Percentiles rank a stretch among this genome's conserved stretches.
These are phyloP conservation scores for Arctium minus DNA, from an alignment of 129 eudicot species.

Conservation along the genomic window DNA sequence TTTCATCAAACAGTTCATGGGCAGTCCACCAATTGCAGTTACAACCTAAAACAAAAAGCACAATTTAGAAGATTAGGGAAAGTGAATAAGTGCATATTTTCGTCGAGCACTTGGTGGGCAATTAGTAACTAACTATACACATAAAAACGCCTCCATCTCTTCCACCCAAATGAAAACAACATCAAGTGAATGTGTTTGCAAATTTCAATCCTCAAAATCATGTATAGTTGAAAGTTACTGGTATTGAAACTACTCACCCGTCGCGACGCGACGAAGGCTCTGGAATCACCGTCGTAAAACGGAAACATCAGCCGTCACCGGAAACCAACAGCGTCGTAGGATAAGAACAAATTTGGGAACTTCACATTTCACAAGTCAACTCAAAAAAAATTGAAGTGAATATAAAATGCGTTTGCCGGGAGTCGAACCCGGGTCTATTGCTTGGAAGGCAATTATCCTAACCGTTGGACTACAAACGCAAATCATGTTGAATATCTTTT, in stretches of 20 bases:
- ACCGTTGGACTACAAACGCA: slow-evolving; percentile 91
- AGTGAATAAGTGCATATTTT: not conserved
- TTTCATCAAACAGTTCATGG: not conserved
- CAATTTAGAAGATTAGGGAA: not conserved
- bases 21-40: not conserved
- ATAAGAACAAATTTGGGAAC: not conserved
- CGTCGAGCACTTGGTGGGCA: not conserved
- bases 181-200: not conserved
- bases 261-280: not conserved
- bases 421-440: slow-evolving; percentile 99
- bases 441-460: slow-evolving; percentile 99
- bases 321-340: not conserved
- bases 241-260: not conserved
- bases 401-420: slow-evolving; percentile 72
- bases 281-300: not conserved
- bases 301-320: not conserved
- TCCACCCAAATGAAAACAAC: not conserved
- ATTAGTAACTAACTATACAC: not conserved
- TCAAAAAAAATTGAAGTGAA: not conserved
- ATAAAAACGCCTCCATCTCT: not conserved
- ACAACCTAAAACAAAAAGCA: not conserved
- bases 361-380: not conserved
- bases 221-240: not conserved
- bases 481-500: too few relatives aligned
- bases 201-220: not conserved